Conservation (phyloP, 495 filamentous ascomycete genomes). For the Lepraria neglecta region DNA sequence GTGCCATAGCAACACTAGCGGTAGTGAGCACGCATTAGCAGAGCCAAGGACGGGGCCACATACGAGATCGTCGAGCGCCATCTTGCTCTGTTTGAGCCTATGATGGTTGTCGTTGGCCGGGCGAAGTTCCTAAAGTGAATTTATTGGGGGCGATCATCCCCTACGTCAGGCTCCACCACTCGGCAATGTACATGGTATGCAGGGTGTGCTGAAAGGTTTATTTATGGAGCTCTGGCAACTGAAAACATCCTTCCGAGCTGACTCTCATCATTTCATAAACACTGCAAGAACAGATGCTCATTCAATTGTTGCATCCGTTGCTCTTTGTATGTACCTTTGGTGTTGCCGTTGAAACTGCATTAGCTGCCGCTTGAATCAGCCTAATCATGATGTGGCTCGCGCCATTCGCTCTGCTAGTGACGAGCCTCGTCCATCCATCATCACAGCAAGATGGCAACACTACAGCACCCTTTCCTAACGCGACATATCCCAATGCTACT, state of each 20-base stretch:
- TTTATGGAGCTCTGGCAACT: constrained; percentile 2
- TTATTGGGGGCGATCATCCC: neutral
- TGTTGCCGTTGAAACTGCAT: constrained; percentile 6
- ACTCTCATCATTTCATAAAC: neutral
- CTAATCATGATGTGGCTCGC: constrained; percentile 22
- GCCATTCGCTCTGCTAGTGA: constrained; percentile 13
- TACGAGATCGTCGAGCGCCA: neutral
- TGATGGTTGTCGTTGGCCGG: neutral
- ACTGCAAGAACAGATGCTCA: neutral
- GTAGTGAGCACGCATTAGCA: neutral
- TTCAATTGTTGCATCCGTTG: constrained; percentile 4
- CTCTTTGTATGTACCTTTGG: neutral
- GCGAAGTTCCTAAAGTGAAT: constrained; percentile 4
- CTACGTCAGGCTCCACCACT: constrained; percentile 5
- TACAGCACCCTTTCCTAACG: constrained; percentile 24
- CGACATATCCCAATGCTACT: constrained; percentile 25
- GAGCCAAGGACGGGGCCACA: neutral
- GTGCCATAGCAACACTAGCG: neutral
- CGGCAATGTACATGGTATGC: neutral
- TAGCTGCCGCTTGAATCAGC: constrained; percentile 1
- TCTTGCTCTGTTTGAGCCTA: neutral
- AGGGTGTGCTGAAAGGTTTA: constrained; percentile 2
- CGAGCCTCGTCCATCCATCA: constrained; percentile 15
- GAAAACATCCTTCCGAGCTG: neutral
- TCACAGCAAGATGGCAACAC: constrained; percentile 24